A percentile compares a stretch with the other conserved stretches of the same genome.
These are phyloP conservation scores for Jatropha podagrica DNA, from an alignment of 441 rosid species.

Conservation along the genomic window DNA sequence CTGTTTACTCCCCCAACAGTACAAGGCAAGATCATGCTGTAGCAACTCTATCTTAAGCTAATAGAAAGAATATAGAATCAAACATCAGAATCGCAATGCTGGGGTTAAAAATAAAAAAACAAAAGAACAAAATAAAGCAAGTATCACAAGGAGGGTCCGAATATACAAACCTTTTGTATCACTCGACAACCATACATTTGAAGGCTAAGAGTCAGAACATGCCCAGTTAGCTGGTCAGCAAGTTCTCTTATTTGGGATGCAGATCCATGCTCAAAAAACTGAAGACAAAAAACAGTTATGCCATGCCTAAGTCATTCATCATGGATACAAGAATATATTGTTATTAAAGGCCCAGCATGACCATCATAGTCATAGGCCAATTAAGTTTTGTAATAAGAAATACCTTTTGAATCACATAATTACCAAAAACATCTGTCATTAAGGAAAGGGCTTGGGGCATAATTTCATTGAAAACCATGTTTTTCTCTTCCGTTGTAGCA, in stretches of 20 bases:
- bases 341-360: neutral
- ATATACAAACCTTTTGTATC: slow-evolving; percentile 62
- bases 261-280: slow-evolving; percentile 86
- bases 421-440: slow-evolving; percentile 87
- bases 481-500: slow-evolving; percentile 59
- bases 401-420: slow-evolving; percentile 84
- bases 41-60: neutral
- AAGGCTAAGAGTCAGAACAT: slow-evolving; percentile 73
- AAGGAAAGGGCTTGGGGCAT: slow-evolving; percentile 66
- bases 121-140: neutral
- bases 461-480: slow-evolving; percentile 67
- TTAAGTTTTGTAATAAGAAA: slow-evolving; percentile 6
- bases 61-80: neutral
- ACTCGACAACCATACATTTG: slow-evolving; percentile 92
- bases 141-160: neutral
- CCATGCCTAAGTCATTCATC: slow-evolving; percentile 1
- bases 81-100: neutral
- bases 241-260: slow-evolving; percentile 63
- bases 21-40: neutral
- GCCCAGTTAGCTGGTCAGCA: slow-evolving; percentile 65
- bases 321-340: slow-evolving; percentile 7
- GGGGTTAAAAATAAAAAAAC: neutral
- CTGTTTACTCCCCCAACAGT: no score
- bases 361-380: neutral
- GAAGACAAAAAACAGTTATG: slow-evolving; percentile 21